Percentiles rank a stretch among this genome's conserved stretches.
phyloP scores from a whole-genome alignment of 345 rosid genomes.

The Gossypium stocksii region DNA sequence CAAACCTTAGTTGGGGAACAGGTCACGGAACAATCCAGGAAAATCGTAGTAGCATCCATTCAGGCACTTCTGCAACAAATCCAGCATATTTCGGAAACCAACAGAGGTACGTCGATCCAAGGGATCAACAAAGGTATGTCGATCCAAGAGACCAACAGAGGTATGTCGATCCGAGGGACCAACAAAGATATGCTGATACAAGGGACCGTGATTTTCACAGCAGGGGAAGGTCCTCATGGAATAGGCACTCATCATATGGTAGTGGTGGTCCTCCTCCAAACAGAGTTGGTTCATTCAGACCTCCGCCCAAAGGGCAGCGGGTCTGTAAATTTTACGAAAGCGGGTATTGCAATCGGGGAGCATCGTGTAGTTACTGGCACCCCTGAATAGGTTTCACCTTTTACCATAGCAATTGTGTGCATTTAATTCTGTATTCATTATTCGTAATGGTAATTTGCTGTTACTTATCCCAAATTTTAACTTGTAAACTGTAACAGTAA shows the following conservation, averaged over 20 bases:
- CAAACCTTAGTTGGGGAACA: slow-evolving; percentile 31
- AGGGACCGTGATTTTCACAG: slow-evolving; percentile 53
- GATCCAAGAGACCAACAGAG: background rate
- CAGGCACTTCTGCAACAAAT: slow-evolving; percentile 26
- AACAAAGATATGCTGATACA: slow-evolving; percentile 29
- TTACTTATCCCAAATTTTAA: slow-evolving; percentile 24
- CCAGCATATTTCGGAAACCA: slow-evolving; percentile 46
- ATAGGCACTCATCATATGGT: slow-evolving; percentile 33
- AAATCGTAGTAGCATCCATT: slow-evolving; percentile 33
- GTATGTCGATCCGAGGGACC: background rate
- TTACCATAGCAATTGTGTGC: slow-evolving; percentile 15
- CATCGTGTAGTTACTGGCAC: slow-evolving; percentile 74
- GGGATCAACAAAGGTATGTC: slow-evolving; percentile 30
- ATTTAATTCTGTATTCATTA: slow-evolving; percentile 28
- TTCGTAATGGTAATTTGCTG: slow-evolving; percentile 19
- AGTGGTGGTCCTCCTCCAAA: slow-evolving; percentile 38
- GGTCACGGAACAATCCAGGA: slow-evolving; percentile 34
- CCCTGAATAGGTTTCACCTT: slow-evolving; percentile 31
- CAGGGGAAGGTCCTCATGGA: slow-evolving; percentile 42
- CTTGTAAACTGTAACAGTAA: slow-evolving; percentile 18
- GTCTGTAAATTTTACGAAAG: slow-evolving; percentile 74
- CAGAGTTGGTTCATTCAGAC: slow-evolving; percentile 45
- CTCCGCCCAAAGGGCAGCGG: slow-evolving; percentile 67
- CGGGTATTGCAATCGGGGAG: slow-evolving; percentile 74
- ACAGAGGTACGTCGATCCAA: slow-evolving; percentile 40